Evolutionary conservation across 2,329 filamentous ascomycete species (phyloP).

Genomic region (Fusarium chaquense): DNA sequence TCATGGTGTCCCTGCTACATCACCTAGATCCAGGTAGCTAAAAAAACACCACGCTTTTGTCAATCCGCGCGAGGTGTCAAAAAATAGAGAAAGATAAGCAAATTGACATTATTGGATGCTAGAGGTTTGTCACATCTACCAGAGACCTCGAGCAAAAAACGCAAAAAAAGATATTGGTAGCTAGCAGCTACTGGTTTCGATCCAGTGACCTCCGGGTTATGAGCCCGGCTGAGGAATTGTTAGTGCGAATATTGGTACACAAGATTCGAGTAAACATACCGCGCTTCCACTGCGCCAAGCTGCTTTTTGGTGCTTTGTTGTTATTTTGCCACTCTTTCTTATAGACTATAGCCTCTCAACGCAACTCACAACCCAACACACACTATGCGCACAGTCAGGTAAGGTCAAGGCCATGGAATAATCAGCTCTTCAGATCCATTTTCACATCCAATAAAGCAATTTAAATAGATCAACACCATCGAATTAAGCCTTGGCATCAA

Average conservation of each 20-base stretch:
- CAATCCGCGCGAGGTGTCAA: background rate
- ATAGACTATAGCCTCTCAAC: fast-evolving
- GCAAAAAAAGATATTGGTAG: background rate
- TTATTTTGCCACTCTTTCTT: background rate
- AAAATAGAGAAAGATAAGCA: background rate
- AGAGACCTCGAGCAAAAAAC: fast-evolving
- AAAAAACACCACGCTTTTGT: background rate
- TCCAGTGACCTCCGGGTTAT: conserved; percentile 35
- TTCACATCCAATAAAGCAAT: background rate
- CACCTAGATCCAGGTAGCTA: background rate
- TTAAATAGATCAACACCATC: background rate
- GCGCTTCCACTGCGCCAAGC: conserved; percentile 36
- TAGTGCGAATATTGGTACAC: background rate
- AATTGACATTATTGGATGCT: background rate
- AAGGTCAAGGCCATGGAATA: background rate
- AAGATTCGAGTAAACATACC: conserved; percentile 8
- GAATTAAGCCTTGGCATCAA: background rate
- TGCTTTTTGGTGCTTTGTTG: conserved; percentile 19
- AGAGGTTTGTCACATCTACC: fast-evolving
- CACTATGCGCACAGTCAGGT: background rate
- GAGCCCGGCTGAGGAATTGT: conserved; percentile 32
- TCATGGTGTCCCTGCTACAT: background rate
- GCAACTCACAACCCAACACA: too few species aligned
- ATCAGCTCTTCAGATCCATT: background rate
- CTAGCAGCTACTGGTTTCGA: conserved; percentile 36